phyloP scores from a whole-genome alignment of 2,329 filamentous ascomycete genomes.

The Monosporascus sp. region DNA sequence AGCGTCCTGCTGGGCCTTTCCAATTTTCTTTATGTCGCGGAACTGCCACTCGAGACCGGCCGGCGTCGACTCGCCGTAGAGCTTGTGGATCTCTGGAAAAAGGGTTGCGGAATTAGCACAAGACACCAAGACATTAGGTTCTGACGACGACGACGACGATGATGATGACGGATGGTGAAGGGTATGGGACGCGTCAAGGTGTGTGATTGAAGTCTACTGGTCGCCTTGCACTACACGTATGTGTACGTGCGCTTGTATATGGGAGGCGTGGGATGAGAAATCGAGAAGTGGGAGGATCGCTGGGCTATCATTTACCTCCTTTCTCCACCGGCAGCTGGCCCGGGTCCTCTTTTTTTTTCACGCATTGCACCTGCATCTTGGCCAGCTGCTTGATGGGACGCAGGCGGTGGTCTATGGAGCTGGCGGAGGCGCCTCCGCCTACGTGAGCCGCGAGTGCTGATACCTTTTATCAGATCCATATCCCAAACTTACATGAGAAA shows the following conservation, averaged over 20 bases:
- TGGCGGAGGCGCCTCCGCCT: constrained; percentile 27
- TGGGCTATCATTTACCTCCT: constrained; percentile 27
- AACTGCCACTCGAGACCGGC: constrained; percentile 58
- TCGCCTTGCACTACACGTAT: background rate
- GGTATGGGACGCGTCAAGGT: no score
- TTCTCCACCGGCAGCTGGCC: constrained; percentile 27
- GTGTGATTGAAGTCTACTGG: background rate
- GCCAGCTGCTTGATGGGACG: constrained; percentile 33
- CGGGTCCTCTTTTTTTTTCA: constrained; percentile 27
- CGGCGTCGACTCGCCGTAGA: constrained; percentile 53
- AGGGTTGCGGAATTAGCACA: no score
- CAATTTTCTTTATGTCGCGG: constrained; percentile 48
- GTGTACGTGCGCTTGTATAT: background rate
- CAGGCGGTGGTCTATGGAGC: constrained; percentile 32
- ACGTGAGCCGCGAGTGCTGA: constrained; percentile 18
- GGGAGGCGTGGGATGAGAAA: background rate
- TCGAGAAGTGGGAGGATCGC: background rate
- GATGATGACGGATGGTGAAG: no score
- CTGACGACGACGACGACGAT: no score
- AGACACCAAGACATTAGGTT: no score
- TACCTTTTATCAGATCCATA: background rate
- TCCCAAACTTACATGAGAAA: background rate
- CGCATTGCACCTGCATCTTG: constrained; percentile 26
- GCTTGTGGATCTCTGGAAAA: constrained; percentile 48
- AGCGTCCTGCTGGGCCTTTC: constrained; percentile 39